Evolutionary conservation across 2,329 filamentous ascomycete genomes (phyloP).

Genomic region (Hypocreales sp.): DNA sequence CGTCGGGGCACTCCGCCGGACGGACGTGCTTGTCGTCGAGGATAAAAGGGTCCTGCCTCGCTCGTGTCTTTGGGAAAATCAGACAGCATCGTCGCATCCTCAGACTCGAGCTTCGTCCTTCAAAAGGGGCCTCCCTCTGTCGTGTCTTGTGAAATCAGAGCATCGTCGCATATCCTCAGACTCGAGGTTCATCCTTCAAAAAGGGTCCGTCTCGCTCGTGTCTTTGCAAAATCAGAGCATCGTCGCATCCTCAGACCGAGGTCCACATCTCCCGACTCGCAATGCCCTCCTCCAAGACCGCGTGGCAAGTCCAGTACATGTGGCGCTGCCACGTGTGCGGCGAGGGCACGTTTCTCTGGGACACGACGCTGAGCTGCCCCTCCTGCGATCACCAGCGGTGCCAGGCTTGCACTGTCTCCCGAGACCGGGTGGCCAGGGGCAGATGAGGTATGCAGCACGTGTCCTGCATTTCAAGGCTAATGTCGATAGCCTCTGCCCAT

Average conservation of each 20-base stretch:
- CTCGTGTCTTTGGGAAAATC: not conserved
- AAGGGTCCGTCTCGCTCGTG: not conserved
- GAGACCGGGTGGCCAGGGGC: too few species aligned
- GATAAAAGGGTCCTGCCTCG: not conserved
- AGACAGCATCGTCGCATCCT: not conserved
- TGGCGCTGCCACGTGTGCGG: slow-evolving; percentile 5
- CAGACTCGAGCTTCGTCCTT: not conserved
- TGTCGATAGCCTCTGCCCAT: too few species aligned
- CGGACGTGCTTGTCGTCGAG: not conserved
- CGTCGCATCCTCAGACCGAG: not conserved
- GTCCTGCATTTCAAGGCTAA: too few species aligned
- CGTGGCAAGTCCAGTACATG: slow-evolving; percentile 1
- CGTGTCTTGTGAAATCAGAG: not conserved
- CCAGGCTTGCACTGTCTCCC: not conserved
- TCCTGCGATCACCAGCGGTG: slow-evolving; percentile 2
- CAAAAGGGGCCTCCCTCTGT: not conserved
- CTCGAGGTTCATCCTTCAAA: not conserved
- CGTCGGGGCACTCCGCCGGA: not conserved
- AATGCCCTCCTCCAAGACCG: slow-evolving; percentile 1
- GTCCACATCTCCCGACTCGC: not conserved
- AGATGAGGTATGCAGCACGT: too few species aligned
- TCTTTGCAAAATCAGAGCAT: not conserved
- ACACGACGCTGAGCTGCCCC: slow-evolving; percentile 4
- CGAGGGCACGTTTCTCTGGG: slow-evolving; percentile 2
- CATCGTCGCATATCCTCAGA: not conserved